Percentiles rank a stretch among this genome's conserved stretches.
These are phyloP conservation scores for Penicillium chermesinum DNA, from an alignment of 495 filamentous ascomycete species.

Conservation along the genomic window DNA sequence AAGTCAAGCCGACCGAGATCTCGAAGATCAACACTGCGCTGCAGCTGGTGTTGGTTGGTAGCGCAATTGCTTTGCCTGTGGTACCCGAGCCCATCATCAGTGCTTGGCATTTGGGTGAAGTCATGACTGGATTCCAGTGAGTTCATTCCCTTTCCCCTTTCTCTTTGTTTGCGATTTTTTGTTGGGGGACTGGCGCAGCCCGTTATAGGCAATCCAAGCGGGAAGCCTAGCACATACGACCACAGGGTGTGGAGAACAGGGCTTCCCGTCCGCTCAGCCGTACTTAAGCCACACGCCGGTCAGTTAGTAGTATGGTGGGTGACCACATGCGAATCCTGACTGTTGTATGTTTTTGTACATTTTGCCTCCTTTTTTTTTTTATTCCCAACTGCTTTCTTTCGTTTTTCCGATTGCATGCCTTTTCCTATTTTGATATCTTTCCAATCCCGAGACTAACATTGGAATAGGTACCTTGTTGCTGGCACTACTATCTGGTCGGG, in stretches of 20 bases:
- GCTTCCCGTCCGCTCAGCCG: slow-evolving; percentile 47
- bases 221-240: slow-evolving; percentile 35
- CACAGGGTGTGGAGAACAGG: slow-evolving; percentile 47
- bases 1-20: slow-evolving; percentile 86
- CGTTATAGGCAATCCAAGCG: slow-evolving; percentile 6
- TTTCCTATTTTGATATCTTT: slow-evolving; percentile 1
- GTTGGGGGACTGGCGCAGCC: no score
- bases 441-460: background rate
- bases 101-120: slow-evolving; percentile 46
- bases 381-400: no score
- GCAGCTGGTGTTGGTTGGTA: slow-evolving; percentile 73
- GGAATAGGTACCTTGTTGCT: slow-evolving; percentile 59
- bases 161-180: background rate
- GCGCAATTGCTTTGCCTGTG: slow-evolving; percentile 69
- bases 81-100: slow-evolving; percentile 41
- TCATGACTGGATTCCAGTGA: slow-evolving; percentile 67
- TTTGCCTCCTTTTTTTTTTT: slow-evolving; percentile 10
- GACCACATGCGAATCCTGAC: slow-evolving; percentile 46
- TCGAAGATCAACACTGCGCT: slow-evolving; percentile 86
- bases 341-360: slow-evolving; percentile 35
- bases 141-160: slow-evolving; percentile 27
- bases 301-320: slow-evolving; percentile 48
- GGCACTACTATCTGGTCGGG: slow-evolving; percentile 82
- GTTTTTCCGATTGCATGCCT: background rate
- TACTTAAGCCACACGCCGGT: slow-evolving; percentile 47